Evolutionary conservation across 345 rosid genomes (phyloP).

Genomic region (Euphorbia lathyris): DNA sequence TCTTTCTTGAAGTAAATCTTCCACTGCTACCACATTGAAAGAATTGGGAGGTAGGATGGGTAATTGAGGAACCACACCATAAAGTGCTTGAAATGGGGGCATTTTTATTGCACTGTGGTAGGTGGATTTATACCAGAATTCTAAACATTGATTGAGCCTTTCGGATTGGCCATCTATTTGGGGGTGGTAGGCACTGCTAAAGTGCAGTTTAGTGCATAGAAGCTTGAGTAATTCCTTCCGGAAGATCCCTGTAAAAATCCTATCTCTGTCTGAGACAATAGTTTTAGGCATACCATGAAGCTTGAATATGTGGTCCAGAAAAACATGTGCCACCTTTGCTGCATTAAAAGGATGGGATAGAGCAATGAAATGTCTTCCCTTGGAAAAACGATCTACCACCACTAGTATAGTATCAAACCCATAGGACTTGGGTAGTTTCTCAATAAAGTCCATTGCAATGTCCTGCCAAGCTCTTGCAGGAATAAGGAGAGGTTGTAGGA

Average conservation of each 20-base stretch:
- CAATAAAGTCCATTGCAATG: not conserved
- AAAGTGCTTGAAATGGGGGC: not conserved
- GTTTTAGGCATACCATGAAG: not conserved
- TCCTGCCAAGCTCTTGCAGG: not conserved
- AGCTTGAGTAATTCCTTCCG: not conserved
- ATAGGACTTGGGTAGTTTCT: not conserved
- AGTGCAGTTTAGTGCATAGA: not conserved
- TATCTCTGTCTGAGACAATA: not conserved
- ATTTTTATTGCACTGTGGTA: not conserved
- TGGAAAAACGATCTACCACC: not conserved
- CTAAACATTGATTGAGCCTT: not conserved
- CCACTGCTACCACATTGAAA: not conserved
- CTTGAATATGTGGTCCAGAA: not conserved
- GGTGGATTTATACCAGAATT: not conserved
- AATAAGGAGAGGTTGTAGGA: not conserved
- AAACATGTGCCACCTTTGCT: too few relatives aligned
- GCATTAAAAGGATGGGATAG: not conserved
- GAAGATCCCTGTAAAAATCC: not conserved
- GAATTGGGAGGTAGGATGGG: not conserved
- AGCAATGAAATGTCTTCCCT: not conserved
- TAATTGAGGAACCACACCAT: not conserved
- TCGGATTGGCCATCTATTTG: not conserved
- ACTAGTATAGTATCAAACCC: not conserved
- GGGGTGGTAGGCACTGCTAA: not conserved
- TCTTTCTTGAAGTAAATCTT: not conserved